Conservation (phyloP, 2,329 filamentous ascomycete species). For the Trichoderma endophyticum region DNA sequence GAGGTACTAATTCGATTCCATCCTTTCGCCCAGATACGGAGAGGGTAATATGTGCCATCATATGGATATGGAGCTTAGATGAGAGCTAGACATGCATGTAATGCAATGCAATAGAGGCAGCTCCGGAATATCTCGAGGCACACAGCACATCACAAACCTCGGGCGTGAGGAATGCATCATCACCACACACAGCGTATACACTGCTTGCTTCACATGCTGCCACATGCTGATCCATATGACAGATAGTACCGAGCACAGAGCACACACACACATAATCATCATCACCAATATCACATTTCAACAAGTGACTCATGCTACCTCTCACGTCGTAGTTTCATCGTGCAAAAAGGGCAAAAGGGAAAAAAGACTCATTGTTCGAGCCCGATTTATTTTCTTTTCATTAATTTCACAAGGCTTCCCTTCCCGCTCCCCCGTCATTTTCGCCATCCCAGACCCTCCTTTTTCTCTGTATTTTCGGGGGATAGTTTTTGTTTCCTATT, state of each 20-base stretch:
- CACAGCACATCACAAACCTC: not conserved
- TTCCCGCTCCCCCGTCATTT: not conserved
- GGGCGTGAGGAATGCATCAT: not conserved
- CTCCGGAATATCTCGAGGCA: not conserved
- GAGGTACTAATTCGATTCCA: not conserved
- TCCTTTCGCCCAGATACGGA: not conserved
- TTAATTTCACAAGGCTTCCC: not conserved
- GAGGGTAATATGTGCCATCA: not conserved
- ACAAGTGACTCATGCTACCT: not conserved
- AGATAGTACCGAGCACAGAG: not conserved
- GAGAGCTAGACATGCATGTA: not conserved
- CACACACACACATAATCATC: not conserved
- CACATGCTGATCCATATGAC: not conserved
- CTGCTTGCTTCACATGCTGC: not conserved
- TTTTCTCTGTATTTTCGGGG: not conserved
- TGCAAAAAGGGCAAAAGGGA: not conserved
- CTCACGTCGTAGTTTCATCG: not conserved
- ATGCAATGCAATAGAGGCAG: not conserved
- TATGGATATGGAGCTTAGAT: not conserved
- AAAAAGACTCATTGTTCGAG: not conserved
- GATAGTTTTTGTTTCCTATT: not conserved
- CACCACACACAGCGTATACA: not conserved
- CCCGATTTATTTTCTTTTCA: constrained; percentile 3
- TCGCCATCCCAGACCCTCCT: not conserved
- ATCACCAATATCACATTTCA: not conserved